These are phyloP conservation scores for Sporothrix pseudoabietina DNA, from an alignment of 2,329 filamentous ascomycete genomes.

Conservation along the genomic window DNA sequence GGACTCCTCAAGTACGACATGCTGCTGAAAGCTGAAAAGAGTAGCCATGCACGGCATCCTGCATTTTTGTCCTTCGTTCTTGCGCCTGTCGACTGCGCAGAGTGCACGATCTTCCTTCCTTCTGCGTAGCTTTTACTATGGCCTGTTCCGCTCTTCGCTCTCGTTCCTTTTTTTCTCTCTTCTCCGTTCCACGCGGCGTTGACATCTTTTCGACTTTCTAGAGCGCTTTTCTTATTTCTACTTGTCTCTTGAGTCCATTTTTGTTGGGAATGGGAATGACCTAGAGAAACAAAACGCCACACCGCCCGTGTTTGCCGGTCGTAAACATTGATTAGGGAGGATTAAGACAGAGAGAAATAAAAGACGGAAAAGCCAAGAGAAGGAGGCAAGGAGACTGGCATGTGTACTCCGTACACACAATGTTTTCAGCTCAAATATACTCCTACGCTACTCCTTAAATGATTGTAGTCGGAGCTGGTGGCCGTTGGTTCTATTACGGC, in stretches of 20 bases:
- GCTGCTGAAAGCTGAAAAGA: neutral
- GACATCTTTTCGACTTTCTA: neutral
- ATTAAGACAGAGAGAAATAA: neutral
- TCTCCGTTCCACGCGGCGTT: neutral
- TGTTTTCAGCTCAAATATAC: neutral
- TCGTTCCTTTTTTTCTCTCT: neutral
- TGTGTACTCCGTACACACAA: neutral
- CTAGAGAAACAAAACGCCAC: neutral
- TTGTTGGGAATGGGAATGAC: neutral
- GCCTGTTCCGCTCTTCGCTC: conserved; percentile 7
- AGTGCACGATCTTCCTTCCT: neutral
- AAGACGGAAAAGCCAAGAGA: neutral
- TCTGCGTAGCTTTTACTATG: neutral
- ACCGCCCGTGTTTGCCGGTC: neutral
- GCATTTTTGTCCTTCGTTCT: neutral
- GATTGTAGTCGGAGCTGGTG: neutral
- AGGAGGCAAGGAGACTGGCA: no score
- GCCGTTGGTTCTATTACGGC: neutral
- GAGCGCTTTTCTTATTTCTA: neutral
- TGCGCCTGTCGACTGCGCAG: neutral
- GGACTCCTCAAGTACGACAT: neutral
- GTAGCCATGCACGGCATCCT: neutral
- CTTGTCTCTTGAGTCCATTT: neutral
- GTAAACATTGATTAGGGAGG: neutral
- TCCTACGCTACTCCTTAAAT: neutral